Conservation (phyloP, 2,329 filamentous ascomycete species). For the Aureobasidium sp. region DNA sequence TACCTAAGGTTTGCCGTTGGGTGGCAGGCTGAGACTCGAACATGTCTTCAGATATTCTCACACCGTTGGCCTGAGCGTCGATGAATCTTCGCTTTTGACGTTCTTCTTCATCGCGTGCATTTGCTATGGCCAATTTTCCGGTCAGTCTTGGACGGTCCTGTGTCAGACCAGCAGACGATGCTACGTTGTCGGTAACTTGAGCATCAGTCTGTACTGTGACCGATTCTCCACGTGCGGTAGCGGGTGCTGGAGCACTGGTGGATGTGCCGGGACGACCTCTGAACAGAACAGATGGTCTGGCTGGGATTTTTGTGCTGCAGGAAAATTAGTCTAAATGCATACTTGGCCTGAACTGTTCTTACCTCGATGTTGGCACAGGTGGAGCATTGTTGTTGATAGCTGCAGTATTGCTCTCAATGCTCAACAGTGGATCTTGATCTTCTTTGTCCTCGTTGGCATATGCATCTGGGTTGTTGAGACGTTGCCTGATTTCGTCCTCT, state of each 20-base stretch:
- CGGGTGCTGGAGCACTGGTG: not conserved
- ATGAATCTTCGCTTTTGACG: constrained; percentile 24
- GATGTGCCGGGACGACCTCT: not conserved
- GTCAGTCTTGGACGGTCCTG: not conserved
- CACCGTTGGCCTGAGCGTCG: constrained; percentile 31
- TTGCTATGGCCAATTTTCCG: not conserved
- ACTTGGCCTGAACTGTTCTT: not conserved
- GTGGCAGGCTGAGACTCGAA: not conserved
- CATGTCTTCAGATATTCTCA: constrained; percentile 20
- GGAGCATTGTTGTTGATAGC: not conserved
- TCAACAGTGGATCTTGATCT: not conserved
- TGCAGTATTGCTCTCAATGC: not conserved
- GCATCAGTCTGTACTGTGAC: not conserved
- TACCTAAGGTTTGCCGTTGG: not conserved
- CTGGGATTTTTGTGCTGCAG: not conserved
- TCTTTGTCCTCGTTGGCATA: not conserved
- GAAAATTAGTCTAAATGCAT: not conserved
- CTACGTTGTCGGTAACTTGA: not conserved
- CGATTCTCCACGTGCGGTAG: not conserved
- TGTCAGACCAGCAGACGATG: not conserved
- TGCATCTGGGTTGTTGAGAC: constrained; percentile 11
- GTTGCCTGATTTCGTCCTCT: constrained; percentile 20
- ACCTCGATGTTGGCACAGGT: not conserved
- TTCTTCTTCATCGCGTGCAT: not conserved
- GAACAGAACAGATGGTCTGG: not conserved